Conservation (phyloP, 208 protist species). For the Leishmania martiniquensis region DNA sequence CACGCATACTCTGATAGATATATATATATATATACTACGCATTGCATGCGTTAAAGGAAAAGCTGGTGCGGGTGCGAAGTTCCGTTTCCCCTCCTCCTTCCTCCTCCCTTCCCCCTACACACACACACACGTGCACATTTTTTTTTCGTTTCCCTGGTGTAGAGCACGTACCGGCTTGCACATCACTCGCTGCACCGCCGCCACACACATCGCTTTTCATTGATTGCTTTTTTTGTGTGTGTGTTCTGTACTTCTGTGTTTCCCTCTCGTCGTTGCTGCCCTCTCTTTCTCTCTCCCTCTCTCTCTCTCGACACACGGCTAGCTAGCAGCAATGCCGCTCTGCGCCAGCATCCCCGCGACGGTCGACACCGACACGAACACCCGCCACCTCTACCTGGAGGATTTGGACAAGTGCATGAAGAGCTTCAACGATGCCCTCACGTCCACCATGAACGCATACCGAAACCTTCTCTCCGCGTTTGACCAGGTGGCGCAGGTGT, state of each 20-base stretch:
- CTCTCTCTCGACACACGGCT: background rate
- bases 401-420: conserved; percentile 54
- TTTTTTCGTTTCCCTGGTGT: background rate
- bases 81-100: too few species aligned
- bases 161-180: background rate
- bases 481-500: conserved; percentile 50
- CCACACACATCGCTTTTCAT: background rate
- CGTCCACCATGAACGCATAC: conserved; percentile 62
- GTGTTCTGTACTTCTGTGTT: too few species aligned
- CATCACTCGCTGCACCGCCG: background rate
- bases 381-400: conserved; percentile 40
- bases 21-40: too few species aligned
- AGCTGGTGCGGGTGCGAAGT: too few species aligned
- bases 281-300: background rate
- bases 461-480: conserved; percentile 52
- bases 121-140: too few species aligned
- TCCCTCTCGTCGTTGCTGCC: background rate
- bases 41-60: too few species aligned
- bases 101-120: too few species aligned
- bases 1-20: too few species aligned
- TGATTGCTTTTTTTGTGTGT: background rate
- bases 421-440: conserved; percentile 45
- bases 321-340: conserved; percentile 17
- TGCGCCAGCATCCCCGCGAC: conserved; percentile 36
- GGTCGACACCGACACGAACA: conserved; percentile 61